phyloP scores from a whole-genome alignment of 2,329 filamentous ascomycete species.

The Penicillium sp. region DNA sequence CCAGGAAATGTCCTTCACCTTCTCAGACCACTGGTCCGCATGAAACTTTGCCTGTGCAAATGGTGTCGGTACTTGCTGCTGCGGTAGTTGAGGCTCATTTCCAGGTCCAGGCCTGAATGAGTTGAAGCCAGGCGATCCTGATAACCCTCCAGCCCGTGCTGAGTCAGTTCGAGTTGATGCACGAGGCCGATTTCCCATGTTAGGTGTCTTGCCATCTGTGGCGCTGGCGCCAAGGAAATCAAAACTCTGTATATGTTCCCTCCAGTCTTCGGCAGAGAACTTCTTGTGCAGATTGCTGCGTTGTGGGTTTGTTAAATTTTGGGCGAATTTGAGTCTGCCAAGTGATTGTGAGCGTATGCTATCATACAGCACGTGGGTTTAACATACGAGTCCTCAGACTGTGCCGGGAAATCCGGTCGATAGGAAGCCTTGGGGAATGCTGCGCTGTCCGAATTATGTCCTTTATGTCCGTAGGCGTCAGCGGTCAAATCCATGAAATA shows the following conservation, averaged over 20 bases:
- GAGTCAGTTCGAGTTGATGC: constrained; percentile 20
- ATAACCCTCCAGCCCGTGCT: constrained; percentile 17
- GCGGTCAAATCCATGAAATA: constrained; percentile 21
- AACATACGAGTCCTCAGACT: constrained; percentile 11
- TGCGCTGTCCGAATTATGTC: constrained; percentile 31
- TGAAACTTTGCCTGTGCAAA: constrained; percentile 37
- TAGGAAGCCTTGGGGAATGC: constrained; percentile 22
- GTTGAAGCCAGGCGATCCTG: constrained; percentile 19
- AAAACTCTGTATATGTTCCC: constrained; percentile 32
- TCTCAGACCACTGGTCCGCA: constrained; percentile 38
- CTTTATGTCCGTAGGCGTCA: constrained; percentile 30
- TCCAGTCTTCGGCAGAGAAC: constrained; percentile 44
- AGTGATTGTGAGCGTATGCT: neutral
- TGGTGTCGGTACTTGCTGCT: constrained; percentile 26
- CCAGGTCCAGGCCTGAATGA: constrained; percentile 14
- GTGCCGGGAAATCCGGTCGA: constrained; percentile 11
- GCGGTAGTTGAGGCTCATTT: constrained; percentile 4
- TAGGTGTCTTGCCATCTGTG: constrained; percentile 21
- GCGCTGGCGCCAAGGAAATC: constrained; percentile 36
- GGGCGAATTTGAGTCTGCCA: constrained; percentile 6
- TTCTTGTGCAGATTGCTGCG: constrained; percentile 34
- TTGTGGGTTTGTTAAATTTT: constrained; percentile 2
- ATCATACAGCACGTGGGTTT: neutral
- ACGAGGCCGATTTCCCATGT: constrained; percentile 20
- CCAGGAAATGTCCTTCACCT: constrained; percentile 35